These are phyloP conservation scores for Hansenula anomala DNA, from an alignment of 1,139 yeast genomes.

Conservation along the genomic window DNA sequence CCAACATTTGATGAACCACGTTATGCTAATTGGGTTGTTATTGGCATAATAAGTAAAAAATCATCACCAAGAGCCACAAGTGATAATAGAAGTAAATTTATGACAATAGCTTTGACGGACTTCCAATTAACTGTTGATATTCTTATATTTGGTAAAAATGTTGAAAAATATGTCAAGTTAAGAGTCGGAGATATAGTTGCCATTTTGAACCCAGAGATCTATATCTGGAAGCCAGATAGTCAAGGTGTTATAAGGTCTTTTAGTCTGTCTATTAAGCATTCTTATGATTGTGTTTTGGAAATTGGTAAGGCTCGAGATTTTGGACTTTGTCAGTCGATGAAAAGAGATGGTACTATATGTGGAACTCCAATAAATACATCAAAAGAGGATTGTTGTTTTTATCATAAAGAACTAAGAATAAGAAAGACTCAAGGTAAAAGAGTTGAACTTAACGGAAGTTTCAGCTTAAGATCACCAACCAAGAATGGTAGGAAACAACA, in stretches of 20 bases:
- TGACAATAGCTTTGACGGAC: constrained; percentile 64
- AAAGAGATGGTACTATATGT: constrained; percentile 48
- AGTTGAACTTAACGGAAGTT: constrained; percentile 69
- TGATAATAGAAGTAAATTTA: constrained; percentile 44
- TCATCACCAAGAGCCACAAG: constrained; percentile 44
- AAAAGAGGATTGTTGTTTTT: constrained; percentile 58
- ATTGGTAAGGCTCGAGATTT: constrained; percentile 70
- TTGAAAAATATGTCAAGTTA: constrained; percentile 66
- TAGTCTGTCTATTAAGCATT: constrained; percentile 51
- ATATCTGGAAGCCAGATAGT: constrained; percentile 32
- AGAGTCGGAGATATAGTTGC: constrained; percentile 71
- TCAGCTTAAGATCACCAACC: constrained; percentile 38
- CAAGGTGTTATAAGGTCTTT: constrained; percentile 42
- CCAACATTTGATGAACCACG: constrained; percentile 68
- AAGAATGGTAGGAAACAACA: constrained; percentile 34
- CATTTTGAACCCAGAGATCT: constrained; percentile 67
- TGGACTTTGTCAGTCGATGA: constrained; percentile 55
- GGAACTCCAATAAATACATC: constrained; percentile 51
- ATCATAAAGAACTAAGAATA: constrained; percentile 59
- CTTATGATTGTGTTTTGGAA: constrained; percentile 53
- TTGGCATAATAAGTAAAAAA: constrained; percentile 64
- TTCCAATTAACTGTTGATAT: constrained; percentile 55
- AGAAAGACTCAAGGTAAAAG: constrained; percentile 52
- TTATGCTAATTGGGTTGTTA: constrained; percentile 68
- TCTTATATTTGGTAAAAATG: constrained; percentile 63